Percentiles rank a stretch among this genome's conserved stretches.
Evolutionary conservation across 2,329 filamentous ascomycete genomes (phyloP).

Genomic region (Teratosphaeria gauchensis): DNA sequence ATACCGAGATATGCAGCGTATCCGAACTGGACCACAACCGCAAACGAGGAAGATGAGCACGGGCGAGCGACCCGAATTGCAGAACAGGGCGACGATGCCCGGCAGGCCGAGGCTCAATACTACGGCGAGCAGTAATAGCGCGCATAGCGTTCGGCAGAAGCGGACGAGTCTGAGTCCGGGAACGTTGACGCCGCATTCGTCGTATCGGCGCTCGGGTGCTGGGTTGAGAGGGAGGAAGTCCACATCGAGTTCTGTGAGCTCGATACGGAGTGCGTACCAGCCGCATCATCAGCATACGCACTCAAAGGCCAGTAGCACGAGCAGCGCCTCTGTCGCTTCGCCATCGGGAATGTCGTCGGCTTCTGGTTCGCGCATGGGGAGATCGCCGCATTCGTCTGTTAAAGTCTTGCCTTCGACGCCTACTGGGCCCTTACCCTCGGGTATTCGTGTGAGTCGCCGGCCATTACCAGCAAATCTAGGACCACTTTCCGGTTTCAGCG

Average conservation of each 20-base stretch:
- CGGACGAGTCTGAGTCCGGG: constrained; percentile 55
- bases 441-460: constrained; percentile 55
- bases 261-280: constrained; percentile 81
- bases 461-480: constrained; percentile 24
- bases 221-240: constrained; percentile 88
- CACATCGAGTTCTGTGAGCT: constrained; percentile 89
- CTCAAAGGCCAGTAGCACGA: constrained; percentile 63
- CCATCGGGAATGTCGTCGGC: constrained; percentile 35
- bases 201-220: constrained; percentile 70
- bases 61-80: constrained; percentile 29
- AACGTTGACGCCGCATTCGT: constrained; percentile 78
- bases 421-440: constrained; percentile 68
- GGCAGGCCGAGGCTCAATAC: constrained; percentile 36
- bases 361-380: constrained; percentile 52
- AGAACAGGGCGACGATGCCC: constrained; percentile 29
- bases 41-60: constrained; percentile 24
- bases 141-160: constrained; percentile 27
- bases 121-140: constrained; percentile 25
- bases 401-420: constrained; percentile 93
- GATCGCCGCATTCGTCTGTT: constrained; percentile 79
- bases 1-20: constrained; percentile 25
- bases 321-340: constrained; percentile 57
- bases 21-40: constrained; percentile 23
- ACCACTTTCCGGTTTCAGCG: constrained; percentile 18
- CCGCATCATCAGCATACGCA: constrained; percentile 69